Conservation (phyloP, 352 stramenopile species). For the Globisporangium cederbergense region DNA sequence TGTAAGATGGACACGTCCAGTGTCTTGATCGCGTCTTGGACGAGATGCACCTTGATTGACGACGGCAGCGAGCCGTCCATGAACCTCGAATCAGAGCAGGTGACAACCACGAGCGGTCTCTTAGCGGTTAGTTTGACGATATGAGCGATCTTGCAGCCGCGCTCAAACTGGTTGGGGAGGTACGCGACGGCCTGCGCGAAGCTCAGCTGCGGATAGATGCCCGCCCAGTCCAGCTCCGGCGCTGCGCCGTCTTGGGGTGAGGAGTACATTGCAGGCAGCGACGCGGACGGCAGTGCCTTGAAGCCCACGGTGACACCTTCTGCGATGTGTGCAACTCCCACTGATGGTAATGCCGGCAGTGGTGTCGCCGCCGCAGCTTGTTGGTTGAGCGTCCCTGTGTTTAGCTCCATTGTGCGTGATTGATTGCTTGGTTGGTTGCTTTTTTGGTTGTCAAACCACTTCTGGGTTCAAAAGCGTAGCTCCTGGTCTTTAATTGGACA, state of each 20-base stretch:
- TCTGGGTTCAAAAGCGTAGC: not conserved
- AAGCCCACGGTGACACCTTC: constrained; percentile 10
- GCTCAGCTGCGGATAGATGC: constrained; percentile 26
- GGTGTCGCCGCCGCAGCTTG: not conserved
- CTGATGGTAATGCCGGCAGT: not conserved
- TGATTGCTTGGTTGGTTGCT: not conserved
- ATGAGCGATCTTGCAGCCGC: constrained; percentile 8
- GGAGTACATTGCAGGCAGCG: not conserved
- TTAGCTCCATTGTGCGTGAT: not conserved
- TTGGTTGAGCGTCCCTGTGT: not conserved
- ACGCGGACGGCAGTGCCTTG: constrained; percentile 12
- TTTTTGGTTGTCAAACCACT: not conserved
- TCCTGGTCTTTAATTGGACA: not conserved
- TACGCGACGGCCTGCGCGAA: constrained; percentile 24
- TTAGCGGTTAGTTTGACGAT: constrained; percentile 15
- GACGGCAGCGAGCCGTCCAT: constrained; percentile 9
- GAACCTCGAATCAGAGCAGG: constrained; percentile 7
- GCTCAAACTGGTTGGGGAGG: constrained; percentile 28
- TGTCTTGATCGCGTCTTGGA: constrained; percentile 5
- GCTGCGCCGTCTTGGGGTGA: not conserved
- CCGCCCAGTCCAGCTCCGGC: constrained; percentile 20
- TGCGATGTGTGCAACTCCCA: constrained; percentile 1
- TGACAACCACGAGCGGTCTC: constrained; percentile 9
- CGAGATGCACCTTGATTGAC: constrained; percentile 13
- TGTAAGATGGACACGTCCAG: not conserved